phyloP scores from a whole-genome alignment of 139 green algal species.

The Chlamydomonas eustigma region DNA sequence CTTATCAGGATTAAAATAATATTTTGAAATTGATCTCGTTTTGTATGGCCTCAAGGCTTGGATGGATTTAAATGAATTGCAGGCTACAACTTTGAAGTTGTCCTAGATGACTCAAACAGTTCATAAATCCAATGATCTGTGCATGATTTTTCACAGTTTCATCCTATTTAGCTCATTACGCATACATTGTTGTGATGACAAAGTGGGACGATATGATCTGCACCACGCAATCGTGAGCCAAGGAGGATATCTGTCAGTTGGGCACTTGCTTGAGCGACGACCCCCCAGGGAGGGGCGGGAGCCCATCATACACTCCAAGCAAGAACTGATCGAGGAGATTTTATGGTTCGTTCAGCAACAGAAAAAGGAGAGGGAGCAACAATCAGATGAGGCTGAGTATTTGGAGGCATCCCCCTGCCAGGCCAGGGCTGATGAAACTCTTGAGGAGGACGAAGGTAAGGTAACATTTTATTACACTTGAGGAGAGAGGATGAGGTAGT shows the following conservation, averaged over 20 bases:
- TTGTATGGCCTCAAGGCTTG: too few species aligned
- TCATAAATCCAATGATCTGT: too few species aligned
- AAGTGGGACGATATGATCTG: constrained; percentile 5
- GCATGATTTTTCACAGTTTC: too few species aligned
- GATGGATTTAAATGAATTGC: too few species aligned
- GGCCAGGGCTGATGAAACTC: neutral
- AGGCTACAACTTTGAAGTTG: neutral
- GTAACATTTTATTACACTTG: neutral
- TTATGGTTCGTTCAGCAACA: neutral
- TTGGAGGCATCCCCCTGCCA: neutral
- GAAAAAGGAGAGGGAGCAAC: neutral
- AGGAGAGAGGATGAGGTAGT: neutral
- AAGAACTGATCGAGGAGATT: constrained; percentile 7
- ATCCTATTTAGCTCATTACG: too few species aligned
- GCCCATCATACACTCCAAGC: neutral
- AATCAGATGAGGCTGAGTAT: neutral
- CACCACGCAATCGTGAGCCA: constrained; percentile 2
- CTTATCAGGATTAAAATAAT: too few species aligned
- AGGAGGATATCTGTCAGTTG: constrained; percentile 1
- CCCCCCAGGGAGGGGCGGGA: neutral
- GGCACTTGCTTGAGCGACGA: neutral
- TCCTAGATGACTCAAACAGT: neutral
- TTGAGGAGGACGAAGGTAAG: neutral
- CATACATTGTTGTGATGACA: neutral
- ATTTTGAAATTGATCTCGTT: too few species aligned